Evolutionary conservation across 768 basidiomycete species (phyloP).

Genomic region (Panaeolus papilionaceus): DNA sequence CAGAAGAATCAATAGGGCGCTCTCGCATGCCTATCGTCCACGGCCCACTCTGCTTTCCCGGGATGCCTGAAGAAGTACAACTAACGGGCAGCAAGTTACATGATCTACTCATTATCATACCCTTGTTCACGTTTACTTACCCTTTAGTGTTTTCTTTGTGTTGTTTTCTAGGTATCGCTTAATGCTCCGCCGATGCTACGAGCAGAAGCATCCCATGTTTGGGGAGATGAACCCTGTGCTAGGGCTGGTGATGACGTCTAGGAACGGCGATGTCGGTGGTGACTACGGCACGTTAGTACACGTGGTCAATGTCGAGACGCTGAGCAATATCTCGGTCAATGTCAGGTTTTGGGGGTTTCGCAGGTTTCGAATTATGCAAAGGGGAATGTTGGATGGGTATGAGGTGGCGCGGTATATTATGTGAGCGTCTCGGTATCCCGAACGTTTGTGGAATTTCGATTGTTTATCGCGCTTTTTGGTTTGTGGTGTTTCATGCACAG

Average conservation of each 20-base stretch:
- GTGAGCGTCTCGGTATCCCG: constrained; percentile 23
- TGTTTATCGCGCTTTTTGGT: not conserved
- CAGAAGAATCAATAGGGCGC: constrained; percentile 78
- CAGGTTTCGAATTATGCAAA: constrained; percentile 88
- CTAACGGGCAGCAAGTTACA: constrained; percentile 33
- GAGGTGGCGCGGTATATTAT: constrained; percentile 82
- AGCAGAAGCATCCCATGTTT: constrained; percentile 76
- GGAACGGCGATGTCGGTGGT: constrained; percentile 40
- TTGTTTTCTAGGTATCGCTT: constrained; percentile 74
- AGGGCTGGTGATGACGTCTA: constrained; percentile 83
- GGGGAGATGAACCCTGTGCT: constrained; percentile 32
- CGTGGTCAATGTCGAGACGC: constrained; percentile 84
- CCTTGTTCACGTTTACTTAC: not conserved
- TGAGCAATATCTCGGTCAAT: constrained; percentile 88
- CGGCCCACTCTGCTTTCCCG: constrained; percentile 89
- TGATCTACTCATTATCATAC: not conserved
- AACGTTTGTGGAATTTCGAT: not conserved
- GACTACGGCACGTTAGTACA: constrained; percentile 96
- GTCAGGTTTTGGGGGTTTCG: constrained; percentile 67
- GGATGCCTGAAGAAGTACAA: constrained; percentile 51
- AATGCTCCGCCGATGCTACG: constrained; percentile 94
- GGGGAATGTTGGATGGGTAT: constrained; percentile 88
- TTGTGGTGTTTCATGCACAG: constrained; percentile 23
- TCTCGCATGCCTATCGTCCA: constrained; percentile 93
- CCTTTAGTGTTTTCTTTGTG: not conserved